A percentile compares a stretch with the other conserved stretches of the same genome.
Evolutionary conservation across 306 rosid species (phyloP).

Genomic region (Leucaena leucocephala): DNA sequence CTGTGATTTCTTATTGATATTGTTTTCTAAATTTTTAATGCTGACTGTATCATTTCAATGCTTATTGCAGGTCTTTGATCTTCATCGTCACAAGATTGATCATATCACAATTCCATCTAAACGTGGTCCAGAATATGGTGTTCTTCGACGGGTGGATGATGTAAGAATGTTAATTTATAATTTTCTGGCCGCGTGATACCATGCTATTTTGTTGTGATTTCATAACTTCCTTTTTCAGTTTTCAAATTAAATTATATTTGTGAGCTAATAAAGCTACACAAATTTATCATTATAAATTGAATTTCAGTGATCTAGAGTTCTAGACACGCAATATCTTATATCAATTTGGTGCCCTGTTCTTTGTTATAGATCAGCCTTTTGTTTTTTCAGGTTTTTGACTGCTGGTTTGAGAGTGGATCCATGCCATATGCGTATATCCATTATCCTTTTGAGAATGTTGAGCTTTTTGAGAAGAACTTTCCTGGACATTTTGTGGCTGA

Average conservation of each 20-base stretch:
- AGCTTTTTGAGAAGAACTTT: constrained; percentile 89
- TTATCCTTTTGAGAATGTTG: constrained; percentile 89
- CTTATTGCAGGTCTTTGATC: constrained; percentile 71
- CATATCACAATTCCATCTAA: constrained; percentile 77
- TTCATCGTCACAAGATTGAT: constrained; percentile 96
- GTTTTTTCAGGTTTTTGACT: constrained; percentile 86
- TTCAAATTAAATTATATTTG: constrained; percentile 12
- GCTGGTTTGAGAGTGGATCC: constrained; percentile 99
- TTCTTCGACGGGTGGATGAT: constrained; percentile 88
- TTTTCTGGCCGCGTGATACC: constrained; percentile 6
- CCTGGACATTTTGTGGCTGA: constrained; percentile 98
- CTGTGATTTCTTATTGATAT: background rate
- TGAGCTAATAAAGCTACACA: background rate
- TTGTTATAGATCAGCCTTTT: constrained; percentile 26
- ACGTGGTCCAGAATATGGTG: constrained; percentile 76
- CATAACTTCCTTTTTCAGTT: constrained; percentile 5
- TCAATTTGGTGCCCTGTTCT: background rate
- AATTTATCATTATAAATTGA: background rate
- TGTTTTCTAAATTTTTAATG: constrained; percentile 11
- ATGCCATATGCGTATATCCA: constrained; percentile 98
- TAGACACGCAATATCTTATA: background rate
- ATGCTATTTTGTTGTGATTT: constrained; percentile 15
- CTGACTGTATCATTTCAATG: constrained; percentile 23
- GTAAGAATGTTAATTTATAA: constrained; percentile 52
- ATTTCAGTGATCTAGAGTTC: background rate